Evolutionary conservation across 164 flowering plant genomes (phyloP).

Genomic region (Vitis rupestris): DNA sequence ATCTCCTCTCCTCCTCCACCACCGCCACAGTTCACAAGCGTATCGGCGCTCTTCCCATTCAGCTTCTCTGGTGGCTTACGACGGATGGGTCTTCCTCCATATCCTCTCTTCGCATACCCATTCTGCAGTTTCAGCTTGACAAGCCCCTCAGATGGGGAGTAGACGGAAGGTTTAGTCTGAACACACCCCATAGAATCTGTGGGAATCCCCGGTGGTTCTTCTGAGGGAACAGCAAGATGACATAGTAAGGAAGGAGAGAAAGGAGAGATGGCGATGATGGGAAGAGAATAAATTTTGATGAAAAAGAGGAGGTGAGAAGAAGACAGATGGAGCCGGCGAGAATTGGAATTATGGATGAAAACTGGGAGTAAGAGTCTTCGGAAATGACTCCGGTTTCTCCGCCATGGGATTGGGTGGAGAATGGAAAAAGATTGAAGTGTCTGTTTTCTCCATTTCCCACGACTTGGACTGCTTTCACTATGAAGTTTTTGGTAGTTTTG

Average conservation of each 20-base stretch:
- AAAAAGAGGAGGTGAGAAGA: too few species aligned
- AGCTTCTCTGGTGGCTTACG: slow-evolving; percentile 2
- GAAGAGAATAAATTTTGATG: background rate
- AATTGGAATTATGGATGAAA: too few species aligned
- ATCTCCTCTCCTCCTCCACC: slow-evolving; percentile 12
- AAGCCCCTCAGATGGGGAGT: slow-evolving; percentile 14
- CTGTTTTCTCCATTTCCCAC: background rate
- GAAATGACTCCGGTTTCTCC: background rate
- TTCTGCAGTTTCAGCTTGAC: slow-evolving; percentile 23
- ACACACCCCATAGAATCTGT: slow-evolving; percentile 24
- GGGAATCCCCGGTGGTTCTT: too few species aligned
- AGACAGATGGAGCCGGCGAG: slow-evolving; percentile 2
- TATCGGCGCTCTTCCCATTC: background rate
- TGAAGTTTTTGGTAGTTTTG: background rate
- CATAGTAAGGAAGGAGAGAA: background rate
- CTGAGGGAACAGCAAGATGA: background rate
- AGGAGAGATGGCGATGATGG: background rate
- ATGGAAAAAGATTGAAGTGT: background rate
- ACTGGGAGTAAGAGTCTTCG: too few species aligned
- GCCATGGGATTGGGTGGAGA: background rate
- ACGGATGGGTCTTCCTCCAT: background rate
- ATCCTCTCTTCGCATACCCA: slow-evolving; percentile 22
- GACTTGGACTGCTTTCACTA: background rate
- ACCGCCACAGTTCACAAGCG: background rate
- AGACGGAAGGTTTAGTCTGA: background rate